These are phyloP conservation scores for Cryptosporidium felis DNA, from an alignment of 169 alveolate genomes.

Conservation along the genomic window DNA sequence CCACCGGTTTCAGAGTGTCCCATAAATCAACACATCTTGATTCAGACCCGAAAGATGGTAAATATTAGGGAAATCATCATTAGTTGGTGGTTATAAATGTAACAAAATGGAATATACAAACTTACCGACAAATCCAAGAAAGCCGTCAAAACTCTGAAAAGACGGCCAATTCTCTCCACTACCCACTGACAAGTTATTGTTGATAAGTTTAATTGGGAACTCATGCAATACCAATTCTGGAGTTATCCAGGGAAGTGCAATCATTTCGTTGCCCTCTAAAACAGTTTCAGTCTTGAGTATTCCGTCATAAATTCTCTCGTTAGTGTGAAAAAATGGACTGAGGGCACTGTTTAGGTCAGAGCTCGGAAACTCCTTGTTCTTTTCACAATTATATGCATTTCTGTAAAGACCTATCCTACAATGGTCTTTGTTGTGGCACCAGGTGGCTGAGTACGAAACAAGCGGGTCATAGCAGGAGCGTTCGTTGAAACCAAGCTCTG, in stretches of 20 bases:
- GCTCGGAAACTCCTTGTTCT: slow-evolving; percentile 23
- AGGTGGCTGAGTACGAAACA: neutral
- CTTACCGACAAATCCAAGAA: slow-evolving; percentile 68
- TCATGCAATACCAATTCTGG: slow-evolving; percentile 28
- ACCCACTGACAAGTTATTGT: neutral
- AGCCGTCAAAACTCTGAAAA: slow-evolving; percentile 56
- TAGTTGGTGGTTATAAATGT: neutral
- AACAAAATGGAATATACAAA: neutral
- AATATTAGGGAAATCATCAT: slow-evolving; percentile 70
- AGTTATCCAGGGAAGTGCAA: slow-evolving; percentile 28
- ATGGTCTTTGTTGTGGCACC: slow-evolving; percentile 44
- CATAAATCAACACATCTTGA: slow-evolving; percentile 51
- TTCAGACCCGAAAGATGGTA: slow-evolving; percentile 74
- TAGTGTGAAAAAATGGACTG: neutral
- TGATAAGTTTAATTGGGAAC: slow-evolving; percentile 45
- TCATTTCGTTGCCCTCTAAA: slow-evolving; percentile 49
- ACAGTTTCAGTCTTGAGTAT: neutral
- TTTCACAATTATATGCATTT: slow-evolving; percentile 5
- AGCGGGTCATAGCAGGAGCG: slow-evolving; percentile 33
- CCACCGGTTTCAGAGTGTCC: slow-evolving; percentile 44
- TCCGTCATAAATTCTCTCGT: slow-evolving; percentile 41
- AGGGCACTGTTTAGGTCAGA: neutral
- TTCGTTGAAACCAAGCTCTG: neutral
- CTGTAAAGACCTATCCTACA: slow-evolving; percentile 12
- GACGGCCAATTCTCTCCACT: slow-evolving; percentile 68